Base-by-base conservation (phyloP, 805 yeast genomes). In the Candida germanica region DNA sequence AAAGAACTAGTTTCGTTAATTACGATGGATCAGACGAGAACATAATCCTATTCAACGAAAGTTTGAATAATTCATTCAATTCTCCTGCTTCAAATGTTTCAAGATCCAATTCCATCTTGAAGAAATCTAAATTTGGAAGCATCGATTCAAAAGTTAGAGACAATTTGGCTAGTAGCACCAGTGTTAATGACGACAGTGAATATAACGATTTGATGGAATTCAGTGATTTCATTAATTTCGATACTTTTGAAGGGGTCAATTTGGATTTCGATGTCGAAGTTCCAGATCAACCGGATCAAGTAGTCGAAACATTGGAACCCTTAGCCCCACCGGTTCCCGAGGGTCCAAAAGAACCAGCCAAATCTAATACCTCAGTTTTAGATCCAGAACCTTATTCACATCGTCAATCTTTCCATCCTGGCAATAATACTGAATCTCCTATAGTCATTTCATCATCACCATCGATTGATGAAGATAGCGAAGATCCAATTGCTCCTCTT, bases 11-110 rank as follows among this genome's bases (percentile, higher is more conserved):
- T 17, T 67, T 56, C 43, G 57, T 60, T 13, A 66, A 66, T 37
- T 67, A 64, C 42, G 48, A 60, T 30, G 71, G 71, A 5, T 57
- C 62, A 10, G 69, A 67, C 36, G 72, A 66, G 9, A 64, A 67
- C 41, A 53, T 66, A 21, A 51, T 67, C 23, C 56, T 63, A 4
- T 49, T 40, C 28, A 49, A 51, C 15, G 42, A 35, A 11, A 28
- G 38, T 20, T 20, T 30, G n/a, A 46, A 32, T 15, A 44, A 49
- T 28, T 42, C 51, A 2, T 18, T 28, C n/a, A 25, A 30, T 9
- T 44, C 48, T 16, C 40, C 53, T 17, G 26, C 42, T 25, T 49
- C 58, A 4, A 40, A 43, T 11, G 49, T 61, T 33, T 50, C 54
- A 13, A 49, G 71, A 29, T 61, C 71, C 3, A 56, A 55, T 32